Base-by-base conservation (phyloP, 2,329 filamentous ascomycete genomes). In the Didymella pomorum region DNA sequence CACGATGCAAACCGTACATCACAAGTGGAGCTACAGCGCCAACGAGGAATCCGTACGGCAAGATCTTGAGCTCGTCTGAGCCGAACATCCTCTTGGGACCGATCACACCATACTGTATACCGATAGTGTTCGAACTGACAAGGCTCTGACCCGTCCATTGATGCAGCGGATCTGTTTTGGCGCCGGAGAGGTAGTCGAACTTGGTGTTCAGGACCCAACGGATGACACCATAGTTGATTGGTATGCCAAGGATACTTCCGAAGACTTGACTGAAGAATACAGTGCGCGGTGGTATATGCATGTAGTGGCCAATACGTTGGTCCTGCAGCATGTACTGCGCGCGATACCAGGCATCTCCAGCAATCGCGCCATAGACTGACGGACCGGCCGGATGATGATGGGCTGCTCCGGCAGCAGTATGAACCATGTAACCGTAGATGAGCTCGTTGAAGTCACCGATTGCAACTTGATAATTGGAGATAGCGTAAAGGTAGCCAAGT, bases 281-380 rank as follows among this genome's bases (percentile, higher is more conserved):
- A 0, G 82, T 78, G 12, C 83, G 81, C 1, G 86, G 86, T 0
- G 85, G 84, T 0, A 88, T 79, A 52, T 88, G 84, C 81, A 86
- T 86, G 63, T 87, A 88, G 63, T 87, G 85, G 0, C 85, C 86
- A n/a, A 88, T 86, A 66, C 87, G 86, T 68, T 85, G 83, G 65
- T 88, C 86, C 64, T 88, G 85, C 0, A 87, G 76, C 78, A 86
- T 85, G 46, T 72, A 71, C 41, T 74, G 71, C 6, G 70, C 71
- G 16, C 71, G 64, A 33, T 72, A 72, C 86, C 86, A 88, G 2
- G 85, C 84, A 52, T 87, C 84, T 12, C 86, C 86, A 1, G 85
- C 84, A 16, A 88, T 86, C 10, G 82, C 76, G 8, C 85, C 83
- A 64, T 87, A 88, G 0, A 83, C 78, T 0, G 82, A 83, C 1